Evolutionary conservation across 805 yeast species (phyloP).

Genomic region (Candida maesae): DNA sequence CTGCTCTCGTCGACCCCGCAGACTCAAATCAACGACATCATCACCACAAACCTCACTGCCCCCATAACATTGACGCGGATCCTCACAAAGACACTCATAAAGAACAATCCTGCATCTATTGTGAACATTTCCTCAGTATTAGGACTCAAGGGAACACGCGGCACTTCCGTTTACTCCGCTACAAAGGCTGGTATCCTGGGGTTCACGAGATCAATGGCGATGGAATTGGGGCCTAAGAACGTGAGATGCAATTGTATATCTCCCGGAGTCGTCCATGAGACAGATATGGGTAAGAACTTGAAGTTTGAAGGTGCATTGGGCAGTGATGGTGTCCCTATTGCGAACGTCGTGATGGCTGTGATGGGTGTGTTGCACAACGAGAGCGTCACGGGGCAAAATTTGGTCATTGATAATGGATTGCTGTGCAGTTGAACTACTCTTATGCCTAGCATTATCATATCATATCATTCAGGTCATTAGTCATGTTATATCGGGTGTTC

Average conservation of each 20-base stretch:
- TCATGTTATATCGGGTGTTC: too few species aligned
- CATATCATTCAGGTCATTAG: too few species aligned
- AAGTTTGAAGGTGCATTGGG: constrained; percentile 20
- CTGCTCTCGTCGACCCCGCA: constrained; percentile 43
- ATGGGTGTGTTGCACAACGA: constrained; percentile 21
- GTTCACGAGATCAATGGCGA: constrained; percentile 55
- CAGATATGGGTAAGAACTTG: constrained; percentile 48
- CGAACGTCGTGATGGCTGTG: constrained; percentile 25
- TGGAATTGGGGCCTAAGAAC: constrained; percentile 49
- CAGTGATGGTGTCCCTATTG: constrained; percentile 18
- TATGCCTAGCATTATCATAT: too few species aligned
- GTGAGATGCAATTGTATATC: constrained; percentile 62
- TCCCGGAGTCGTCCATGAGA: constrained; percentile 65
- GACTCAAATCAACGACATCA: constrained; percentile 40
- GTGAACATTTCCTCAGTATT: constrained; percentile 67
- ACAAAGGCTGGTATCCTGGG: constrained; percentile 68
- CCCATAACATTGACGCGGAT: constrained; percentile 58
- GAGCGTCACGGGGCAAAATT: constrained; percentile 29
- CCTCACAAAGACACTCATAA: constrained; percentile 48
- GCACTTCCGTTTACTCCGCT: constrained; percentile 65
- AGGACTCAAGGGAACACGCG: constrained; percentile 44
- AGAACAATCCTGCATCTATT: constrained; percentile 35
- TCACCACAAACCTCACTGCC: constrained; percentile 54
- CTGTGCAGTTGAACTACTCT: constrained; percentile 13
- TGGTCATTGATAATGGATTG: constrained; percentile 30